Evolutionary conservation across 2,329 filamentous ascomycete species (phyloP).

Genomic region (Colletotrichum navitas): DNA sequence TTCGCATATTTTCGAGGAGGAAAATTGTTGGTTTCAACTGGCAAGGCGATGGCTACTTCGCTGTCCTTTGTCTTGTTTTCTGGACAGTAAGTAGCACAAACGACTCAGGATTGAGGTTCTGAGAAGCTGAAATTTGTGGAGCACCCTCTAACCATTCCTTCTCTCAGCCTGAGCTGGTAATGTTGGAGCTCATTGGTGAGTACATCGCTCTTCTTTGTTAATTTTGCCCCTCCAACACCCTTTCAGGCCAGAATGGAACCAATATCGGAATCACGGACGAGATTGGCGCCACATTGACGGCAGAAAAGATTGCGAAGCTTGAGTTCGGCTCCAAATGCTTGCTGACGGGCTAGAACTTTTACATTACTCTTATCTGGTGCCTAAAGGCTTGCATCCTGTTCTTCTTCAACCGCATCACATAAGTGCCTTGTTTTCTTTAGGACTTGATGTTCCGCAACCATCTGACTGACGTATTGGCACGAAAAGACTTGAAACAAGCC

Average conservation of each 20-base stretch:
- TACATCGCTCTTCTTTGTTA: too few relatives aligned
- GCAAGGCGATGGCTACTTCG: conserved; percentile 59
- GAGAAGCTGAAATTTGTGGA: fast-evolving
- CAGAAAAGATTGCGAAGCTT: conserved; percentile 47
- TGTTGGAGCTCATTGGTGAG: conserved; percentile 34
- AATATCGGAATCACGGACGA: conserved; percentile 53
- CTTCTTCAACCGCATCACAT: conserved; percentile 59
- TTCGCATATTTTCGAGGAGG: conserved; percentile 55
- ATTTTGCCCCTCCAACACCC: background rate
- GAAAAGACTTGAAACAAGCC: conserved; percentile 51
- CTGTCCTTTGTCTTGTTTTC: conserved; percentile 52
- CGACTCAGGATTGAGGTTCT: too few relatives aligned
- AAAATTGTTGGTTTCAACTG: conserved; percentile 56
- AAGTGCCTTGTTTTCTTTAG: conserved; percentile 35
- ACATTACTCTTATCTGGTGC: conserved; percentile 57
- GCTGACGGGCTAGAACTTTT: conserved; percentile 56
- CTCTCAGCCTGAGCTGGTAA: conserved; percentile 17
- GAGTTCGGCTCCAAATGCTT: conserved; percentile 53
- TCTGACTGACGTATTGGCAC: background rate
- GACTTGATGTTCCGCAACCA: too few relatives aligned
- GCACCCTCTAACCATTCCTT: too few relatives aligned
- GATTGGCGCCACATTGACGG: conserved; percentile 48
- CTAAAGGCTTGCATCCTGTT: conserved; percentile 59
- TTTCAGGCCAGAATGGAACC: conserved; percentile 53
- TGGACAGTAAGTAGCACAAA: conserved; percentile 51